phyloP scores from a whole-genome alignment of 305 asterid species.

The Striga hermonthica region DNA sequence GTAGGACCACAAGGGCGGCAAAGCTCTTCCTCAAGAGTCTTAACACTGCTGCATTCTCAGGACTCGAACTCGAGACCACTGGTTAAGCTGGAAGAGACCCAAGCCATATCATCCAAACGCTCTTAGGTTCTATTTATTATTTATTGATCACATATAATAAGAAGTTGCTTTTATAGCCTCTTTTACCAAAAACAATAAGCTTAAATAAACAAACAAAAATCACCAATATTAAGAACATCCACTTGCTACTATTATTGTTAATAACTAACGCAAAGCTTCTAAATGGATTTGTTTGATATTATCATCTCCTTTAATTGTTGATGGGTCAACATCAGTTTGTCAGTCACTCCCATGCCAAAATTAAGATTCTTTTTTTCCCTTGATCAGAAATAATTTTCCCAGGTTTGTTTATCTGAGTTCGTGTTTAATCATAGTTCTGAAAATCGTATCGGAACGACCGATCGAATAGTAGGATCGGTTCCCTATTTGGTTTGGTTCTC shows the following conservation, averaged over 20 bases:
- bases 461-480: too few species aligned
- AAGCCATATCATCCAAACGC: too few species aligned
- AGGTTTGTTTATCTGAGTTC: background rate
- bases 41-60: too few species aligned
- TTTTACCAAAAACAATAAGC: constrained; percentile 37
- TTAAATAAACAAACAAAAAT: constrained; percentile 25
- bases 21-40: too few species aligned
- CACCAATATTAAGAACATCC: constrained; percentile 37
- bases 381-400: constrained; percentile 31
- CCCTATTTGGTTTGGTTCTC: too few species aligned
- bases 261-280: constrained; percentile 37
- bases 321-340: constrained; percentile 71
- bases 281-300: constrained; percentile 72
- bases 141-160: constrained; percentile 28
- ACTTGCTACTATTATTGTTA: constrained; percentile 35
- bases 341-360: constrained; percentile 60
- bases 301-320: constrained; percentile 69
- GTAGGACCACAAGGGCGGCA: too few species aligned
- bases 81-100: too few species aligned
- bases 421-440: background rate
- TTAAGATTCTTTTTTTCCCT: constrained; percentile 56
- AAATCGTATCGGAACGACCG: too few species aligned
- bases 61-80: too few species aligned
- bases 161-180: constrained; percentile 33
- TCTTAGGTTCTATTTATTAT: too few species aligned